Base-by-base conservation (phyloP, 257 asterid genomes). In the Solanum medicagineum region DNA sequence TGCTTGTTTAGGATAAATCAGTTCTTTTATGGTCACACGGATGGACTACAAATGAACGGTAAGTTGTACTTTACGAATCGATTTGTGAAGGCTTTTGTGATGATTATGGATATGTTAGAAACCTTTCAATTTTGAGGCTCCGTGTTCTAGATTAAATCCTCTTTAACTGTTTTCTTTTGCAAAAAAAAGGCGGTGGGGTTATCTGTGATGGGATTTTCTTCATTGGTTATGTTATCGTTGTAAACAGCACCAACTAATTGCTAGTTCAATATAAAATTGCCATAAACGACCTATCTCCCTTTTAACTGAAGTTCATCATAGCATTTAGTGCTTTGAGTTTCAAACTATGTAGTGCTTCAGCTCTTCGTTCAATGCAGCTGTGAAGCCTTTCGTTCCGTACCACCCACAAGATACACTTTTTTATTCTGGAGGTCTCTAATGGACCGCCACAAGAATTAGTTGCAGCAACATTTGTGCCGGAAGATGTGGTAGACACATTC, bases 1-100 rank as follows among this genome's bases (percentile, higher is more conserved):
- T 97, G 97, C 87, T 88, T 95, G 93, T 95, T 90, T 91, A 94
- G 97, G 87, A 93, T 92, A 93, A 97, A 97, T 89, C 99, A 97
- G 89, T 95, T 97, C 86, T 95, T 97, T 90, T 95, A 94, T 88
- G 98, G 98, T 79, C 99, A 95, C 87, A 83, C 81, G 82, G 97
- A 95, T 86, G 98, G 98, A 81, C 93, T 97, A 83, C 99, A 92
- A 90, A 87, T 97, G 91, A 89, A 97, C 74, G 99, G 99, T 97
- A 80, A 89, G 96, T 80, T 88, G 79, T 86, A 42, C 84, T 71
- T 84, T 53, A 77, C 1, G 3, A 77, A 77, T 51, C 26, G 45
- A 51, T 77, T 62, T 77, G 17, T 26, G 83, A 24, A 51, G 63
- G 40, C 17, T 77, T 44, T 53, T 77, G 63, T 26, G 63, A 26